Conservation (phyloP, 228 moss, liverwort and hornwort genomes). For the Sphagnum magellanicum region DNA sequence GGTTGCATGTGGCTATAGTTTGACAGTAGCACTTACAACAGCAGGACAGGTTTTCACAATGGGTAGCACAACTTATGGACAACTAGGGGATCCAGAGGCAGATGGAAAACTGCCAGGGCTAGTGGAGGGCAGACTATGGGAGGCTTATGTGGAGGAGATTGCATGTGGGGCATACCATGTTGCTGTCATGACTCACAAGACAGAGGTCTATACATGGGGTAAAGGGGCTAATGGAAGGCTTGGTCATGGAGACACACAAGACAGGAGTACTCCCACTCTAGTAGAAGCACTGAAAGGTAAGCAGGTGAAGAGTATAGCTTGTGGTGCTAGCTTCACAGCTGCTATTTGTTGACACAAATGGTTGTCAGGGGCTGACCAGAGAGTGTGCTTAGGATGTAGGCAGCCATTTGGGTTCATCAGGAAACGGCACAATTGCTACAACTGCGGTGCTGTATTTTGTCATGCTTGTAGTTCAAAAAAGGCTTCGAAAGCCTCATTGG, state of each 20-base stretch:
- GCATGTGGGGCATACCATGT: conserved; percentile 94
- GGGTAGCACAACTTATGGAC: conserved; percentile 86
- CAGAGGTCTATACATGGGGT: conserved; percentile 99
- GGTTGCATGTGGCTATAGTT: conserved; percentile 86
- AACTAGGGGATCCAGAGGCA: conserved; percentile 87
- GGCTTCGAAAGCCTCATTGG: conserved; percentile 75
- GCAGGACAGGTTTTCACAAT: conserved; percentile 91
- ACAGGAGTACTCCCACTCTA: conserved; percentile 64
- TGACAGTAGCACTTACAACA: conserved; percentile 88
- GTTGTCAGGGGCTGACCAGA: conserved; percentile 92
- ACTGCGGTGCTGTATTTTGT: conserved; percentile 86
- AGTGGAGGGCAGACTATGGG: conserved; percentile 77
- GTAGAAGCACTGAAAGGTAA: conserved; percentile 90
- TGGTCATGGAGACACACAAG: conserved; percentile 83
- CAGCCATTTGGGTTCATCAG: conserved; percentile 88
- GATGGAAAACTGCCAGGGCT: conserved; percentile 81
- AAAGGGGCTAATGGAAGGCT: conserved; percentile 90
- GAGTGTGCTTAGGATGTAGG: conserved; percentile 82
- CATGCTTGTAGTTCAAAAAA: conserved; percentile 95
- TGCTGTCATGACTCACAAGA: conserved; percentile 82
- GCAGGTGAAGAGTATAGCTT: conserved; percentile 92
- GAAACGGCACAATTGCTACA: conserved; percentile 98
- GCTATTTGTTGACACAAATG: conserved; percentile 94
- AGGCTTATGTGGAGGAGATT: conserved; percentile 79
- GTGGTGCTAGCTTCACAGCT: conserved; percentile 82